phyloP scores from a whole-genome alignment of 139 green algal genomes.

The Chlorokybus atmophyticus region DNA sequence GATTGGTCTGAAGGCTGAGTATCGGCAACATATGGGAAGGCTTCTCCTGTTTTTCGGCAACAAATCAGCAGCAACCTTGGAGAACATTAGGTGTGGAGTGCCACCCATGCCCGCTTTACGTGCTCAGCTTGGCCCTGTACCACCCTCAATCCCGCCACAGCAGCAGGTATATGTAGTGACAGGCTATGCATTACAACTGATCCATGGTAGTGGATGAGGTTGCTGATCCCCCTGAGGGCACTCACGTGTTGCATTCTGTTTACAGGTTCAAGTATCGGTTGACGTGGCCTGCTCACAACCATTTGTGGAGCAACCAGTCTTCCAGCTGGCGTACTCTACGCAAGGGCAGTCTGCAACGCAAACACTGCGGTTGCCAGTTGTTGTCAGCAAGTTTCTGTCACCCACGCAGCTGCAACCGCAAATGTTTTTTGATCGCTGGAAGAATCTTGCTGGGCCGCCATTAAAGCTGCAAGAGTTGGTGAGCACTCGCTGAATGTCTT shows the following conservation, averaged over 20 bases:
- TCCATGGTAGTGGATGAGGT: too few relatives aligned
- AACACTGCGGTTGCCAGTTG: constrained; percentile 1
- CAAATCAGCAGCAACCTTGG: constrained; percentile 49
- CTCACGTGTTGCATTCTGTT: background rate
- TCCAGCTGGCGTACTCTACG: constrained; percentile 5
- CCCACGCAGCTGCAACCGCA: constrained; percentile 41
- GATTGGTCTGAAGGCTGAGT: constrained; percentile 69
- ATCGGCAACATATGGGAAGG: constrained; percentile 33
- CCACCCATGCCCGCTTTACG: constrained; percentile 31
- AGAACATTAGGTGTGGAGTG: constrained; percentile 19
- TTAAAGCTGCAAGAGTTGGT: constrained; percentile 41
- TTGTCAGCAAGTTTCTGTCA: constrained; percentile 16
- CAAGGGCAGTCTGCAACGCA: constrained; percentile 16
- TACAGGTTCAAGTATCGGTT: constrained; percentile 10
- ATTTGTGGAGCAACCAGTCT: background rate
- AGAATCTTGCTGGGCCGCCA: constrained; percentile 35
- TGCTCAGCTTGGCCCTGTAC: constrained; percentile 34
- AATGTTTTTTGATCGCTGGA: constrained; percentile 68
- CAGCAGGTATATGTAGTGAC: constrained; percentile 37
- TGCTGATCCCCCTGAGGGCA: constrained; percentile 4
- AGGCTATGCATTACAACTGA: too few relatives aligned
- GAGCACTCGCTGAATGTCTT: background rate
- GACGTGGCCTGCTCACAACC: background rate
- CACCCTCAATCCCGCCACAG: constrained; percentile 35
- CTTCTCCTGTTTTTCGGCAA: constrained; percentile 80